Conservation (phyloP, 2,329 filamentous ascomycete species). For the Exophiala dermatitidis region DNA sequence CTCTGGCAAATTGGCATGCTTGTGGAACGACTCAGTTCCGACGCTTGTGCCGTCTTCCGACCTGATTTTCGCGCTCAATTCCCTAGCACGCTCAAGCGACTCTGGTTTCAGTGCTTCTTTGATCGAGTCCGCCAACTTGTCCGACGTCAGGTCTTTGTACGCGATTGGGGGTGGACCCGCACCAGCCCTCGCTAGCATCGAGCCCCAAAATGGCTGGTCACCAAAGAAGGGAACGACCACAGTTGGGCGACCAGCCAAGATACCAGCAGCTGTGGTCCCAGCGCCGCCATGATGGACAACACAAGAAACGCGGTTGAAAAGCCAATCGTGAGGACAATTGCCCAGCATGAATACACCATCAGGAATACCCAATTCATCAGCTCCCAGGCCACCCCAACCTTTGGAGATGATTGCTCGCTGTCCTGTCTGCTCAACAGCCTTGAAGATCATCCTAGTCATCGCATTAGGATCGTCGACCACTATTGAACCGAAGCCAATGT, state of each 20-base stretch:
- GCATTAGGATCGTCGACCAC: constrained; percentile 68
- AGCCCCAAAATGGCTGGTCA: constrained; percentile 76
- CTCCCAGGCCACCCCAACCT: constrained; percentile 80
- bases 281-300: constrained; percentile 86
- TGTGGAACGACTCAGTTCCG: constrained; percentile 63
- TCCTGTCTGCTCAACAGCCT: constrained; percentile 59
- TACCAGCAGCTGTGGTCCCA: constrained; percentile 81
- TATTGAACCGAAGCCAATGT: constrained; percentile 78
- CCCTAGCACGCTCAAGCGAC: constrained; percentile 49
- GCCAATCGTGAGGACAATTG: constrained; percentile 82
- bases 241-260: constrained; percentile 70
- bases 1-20: constrained; percentile 59
- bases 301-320: constrained; percentile 71
- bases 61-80: constrained; percentile 58
- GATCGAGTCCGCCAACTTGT: constrained; percentile 61
- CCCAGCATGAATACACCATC: constrained; percentile 75
- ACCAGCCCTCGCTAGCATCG: constrained; percentile 64
- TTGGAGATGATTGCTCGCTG: constrained; percentile 77
- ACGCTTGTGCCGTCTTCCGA: constrained; percentile 57
- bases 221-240: constrained; percentile 82
- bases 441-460: constrained; percentile 65
- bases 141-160: constrained; percentile 58
- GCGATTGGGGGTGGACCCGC: constrained; percentile 66
- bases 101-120: constrained; percentile 52
- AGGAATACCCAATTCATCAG: constrained; percentile 61